Evolutionary conservation across 495 filamentous ascomycete species (phyloP).

Genomic region (Staphylotrichum tortipilum): DNA sequence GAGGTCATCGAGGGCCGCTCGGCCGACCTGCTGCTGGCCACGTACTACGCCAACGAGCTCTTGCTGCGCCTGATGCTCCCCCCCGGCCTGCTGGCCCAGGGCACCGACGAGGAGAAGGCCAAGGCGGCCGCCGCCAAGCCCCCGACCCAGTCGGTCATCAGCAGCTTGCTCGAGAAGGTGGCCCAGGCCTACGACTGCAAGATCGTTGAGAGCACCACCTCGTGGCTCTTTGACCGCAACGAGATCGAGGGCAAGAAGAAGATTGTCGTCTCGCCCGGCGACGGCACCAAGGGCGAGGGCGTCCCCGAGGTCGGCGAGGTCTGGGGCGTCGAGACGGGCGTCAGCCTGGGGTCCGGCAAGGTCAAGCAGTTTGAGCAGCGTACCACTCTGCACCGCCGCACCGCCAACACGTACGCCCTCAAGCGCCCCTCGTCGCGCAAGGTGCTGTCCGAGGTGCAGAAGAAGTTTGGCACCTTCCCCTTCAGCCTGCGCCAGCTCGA

Average conservation of each 20-base stretch:
- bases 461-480: constrained; percentile 95
- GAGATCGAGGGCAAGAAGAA: constrained; percentile 98
- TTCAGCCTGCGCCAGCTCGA: constrained; percentile 96
- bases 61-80: constrained; percentile 85
- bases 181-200: constrained; percentile 85
- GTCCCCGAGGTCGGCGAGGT: constrained; percentile 85
- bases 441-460: constrained; percentile 82
- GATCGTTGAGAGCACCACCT: constrained; percentile 93
- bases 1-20: constrained; percentile 59
- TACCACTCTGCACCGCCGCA: constrained; percentile 85
- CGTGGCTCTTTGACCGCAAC: constrained; percentile 89
- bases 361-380: constrained; percentile 83
- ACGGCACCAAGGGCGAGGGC: constrained; percentile 84
- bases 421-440: constrained; percentile 89
- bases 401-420: constrained; percentile 76
- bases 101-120: constrained; percentile 87
- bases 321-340: constrained; percentile 94
- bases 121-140: constrained; percentile 77
- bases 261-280: constrained; percentile 83
- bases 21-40: constrained; percentile 84
- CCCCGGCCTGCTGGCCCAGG: constrained; percentile 70
- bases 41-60: constrained; percentile 91
- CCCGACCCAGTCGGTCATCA: constrained; percentile 75
- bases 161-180: constrained; percentile 79
- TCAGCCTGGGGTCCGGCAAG: constrained; percentile 86